A percentile compares a stretch with the other conserved stretches of the same genome.
Evolutionary conservation across 441 rosid species (phyloP).

Genomic region (Dalechampia spathulata): DNA sequence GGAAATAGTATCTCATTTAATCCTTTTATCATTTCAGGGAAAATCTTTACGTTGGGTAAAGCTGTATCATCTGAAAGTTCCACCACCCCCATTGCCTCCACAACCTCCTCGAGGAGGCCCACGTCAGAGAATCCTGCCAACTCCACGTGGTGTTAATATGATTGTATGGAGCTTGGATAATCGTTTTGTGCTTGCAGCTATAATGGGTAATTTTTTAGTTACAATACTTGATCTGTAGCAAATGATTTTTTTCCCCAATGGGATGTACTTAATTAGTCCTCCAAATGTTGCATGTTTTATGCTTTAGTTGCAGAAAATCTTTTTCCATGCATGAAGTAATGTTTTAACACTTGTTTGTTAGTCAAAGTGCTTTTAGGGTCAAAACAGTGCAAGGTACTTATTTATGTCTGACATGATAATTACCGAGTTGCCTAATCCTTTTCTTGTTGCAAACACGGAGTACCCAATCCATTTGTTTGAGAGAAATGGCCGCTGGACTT

Average conservation of each 20-base stretch:
- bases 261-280: background rate
- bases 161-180: constrained; percentile 98
- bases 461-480: background rate
- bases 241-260: background rate
- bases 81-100: constrained; percentile 97
- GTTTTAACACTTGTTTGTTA: background rate
- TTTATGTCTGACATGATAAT: too few species aligned
- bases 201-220: constrained; percentile 66
- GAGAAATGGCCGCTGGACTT: background rate
- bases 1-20: constrained; percentile 1
- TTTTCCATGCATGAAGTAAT: background rate
- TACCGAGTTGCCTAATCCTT: background rate
- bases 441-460: background rate
- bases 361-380: background rate
- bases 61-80: constrained; percentile 95
- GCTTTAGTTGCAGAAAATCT: background rate
- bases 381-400: background rate
- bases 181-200: constrained; percentile 99
- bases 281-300: background rate
- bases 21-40: constrained; percentile 42
- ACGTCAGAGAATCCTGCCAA: constrained; percentile 95
- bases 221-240: background rate
- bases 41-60: constrained; percentile 80
- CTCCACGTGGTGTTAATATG: constrained; percentile 99
- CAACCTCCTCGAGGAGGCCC: constrained; percentile 98